Percentiles rank a stretch among this genome's conserved stretches.
Conservation (phyloP, 352 stramenopile species). For the Phytophthora sp. region DNA sequence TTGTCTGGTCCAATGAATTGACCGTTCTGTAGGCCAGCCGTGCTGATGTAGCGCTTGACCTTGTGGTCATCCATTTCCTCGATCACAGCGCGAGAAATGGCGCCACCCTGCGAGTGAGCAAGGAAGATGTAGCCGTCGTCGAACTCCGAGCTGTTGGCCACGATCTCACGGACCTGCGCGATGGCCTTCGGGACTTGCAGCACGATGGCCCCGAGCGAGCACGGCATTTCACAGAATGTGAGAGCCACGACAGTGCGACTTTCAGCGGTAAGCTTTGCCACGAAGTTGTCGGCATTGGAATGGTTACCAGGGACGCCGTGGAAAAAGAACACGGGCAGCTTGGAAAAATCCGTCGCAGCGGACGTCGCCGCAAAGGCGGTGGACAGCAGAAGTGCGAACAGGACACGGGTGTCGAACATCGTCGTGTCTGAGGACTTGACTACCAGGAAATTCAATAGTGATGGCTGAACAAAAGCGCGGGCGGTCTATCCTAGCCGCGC, state of each 20-base stretch:
- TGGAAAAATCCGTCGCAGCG: conserved; percentile 15
- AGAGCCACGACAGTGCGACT: conserved; percentile 38
- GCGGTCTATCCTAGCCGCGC: not conserved
- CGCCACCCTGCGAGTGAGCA: no score
- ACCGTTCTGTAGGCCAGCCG: conserved; percentile 46
- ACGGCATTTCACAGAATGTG: conserved; percentile 35
- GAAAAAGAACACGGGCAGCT: conserved; percentile 51
- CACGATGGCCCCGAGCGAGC: conserved; percentile 32
- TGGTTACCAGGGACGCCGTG: conserved; percentile 36
- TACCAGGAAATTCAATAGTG: conserved; percentile 12
- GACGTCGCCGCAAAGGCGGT: conserved; percentile 1
- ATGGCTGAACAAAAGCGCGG: no score
- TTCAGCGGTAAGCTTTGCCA: conserved; percentile 37
- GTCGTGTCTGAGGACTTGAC: conserved; percentile 12
- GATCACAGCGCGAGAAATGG: conserved; percentile 44
- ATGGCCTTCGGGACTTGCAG: conserved; percentile 45
- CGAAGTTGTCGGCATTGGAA: conserved; percentile 23
- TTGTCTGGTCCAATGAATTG: conserved; percentile 51
- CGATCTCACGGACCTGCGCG: conserved; percentile 32
- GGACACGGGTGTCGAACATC: conserved; percentile 8
- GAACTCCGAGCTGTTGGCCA: conserved; percentile 25
- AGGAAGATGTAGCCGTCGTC: no score
- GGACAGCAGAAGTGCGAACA: conserved; percentile 17
- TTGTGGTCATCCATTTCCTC: conserved; percentile 63
- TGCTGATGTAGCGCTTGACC: conserved; percentile 45